These are phyloP conservation scores for Fragaria nilgerrensis DNA, from an alignment of 306 rosid species.

Conservation along the genomic window DNA sequence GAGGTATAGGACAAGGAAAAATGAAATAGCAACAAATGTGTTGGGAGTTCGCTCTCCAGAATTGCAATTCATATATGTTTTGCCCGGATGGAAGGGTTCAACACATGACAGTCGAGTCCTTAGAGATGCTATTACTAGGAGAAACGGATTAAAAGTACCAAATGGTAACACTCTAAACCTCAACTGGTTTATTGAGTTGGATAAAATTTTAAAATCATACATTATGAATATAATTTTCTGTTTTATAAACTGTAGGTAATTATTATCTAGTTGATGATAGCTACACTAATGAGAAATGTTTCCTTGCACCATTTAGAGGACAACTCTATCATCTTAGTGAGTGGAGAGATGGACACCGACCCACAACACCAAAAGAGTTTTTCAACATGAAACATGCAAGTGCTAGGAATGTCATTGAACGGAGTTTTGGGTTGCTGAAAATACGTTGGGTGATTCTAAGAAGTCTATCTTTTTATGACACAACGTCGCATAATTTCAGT, in stretches of 20 bases:
- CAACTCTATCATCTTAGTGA: not conserved
- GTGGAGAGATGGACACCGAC: not conserved
- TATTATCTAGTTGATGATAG: not conserved
- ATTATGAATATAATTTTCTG: not conserved
- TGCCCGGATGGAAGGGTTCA: no score
- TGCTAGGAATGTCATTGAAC: not conserved
- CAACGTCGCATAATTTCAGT: not conserved
- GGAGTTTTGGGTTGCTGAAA: constrained; percentile 5
- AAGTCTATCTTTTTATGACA: not conserved
- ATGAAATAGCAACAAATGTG: no score
- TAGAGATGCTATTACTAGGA: no score
- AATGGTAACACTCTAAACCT: not conserved
- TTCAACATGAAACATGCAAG: not conserved
- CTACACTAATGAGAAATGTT: not conserved
- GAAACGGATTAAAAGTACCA: no score
- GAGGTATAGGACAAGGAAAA: no score
- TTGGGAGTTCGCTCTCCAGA: no score
- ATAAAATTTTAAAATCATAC: no score
- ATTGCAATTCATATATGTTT: no score
- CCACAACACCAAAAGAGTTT: not conserved
- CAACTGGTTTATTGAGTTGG: not conserved
- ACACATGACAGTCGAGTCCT: no score
- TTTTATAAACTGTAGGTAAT: not conserved
- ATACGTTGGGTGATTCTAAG: not conserved
- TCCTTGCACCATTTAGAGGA: not conserved